A percentile compares a stretch with the other conserved stretches of the same genome.
These are phyloP conservation scores for Ormosia semicastrata DNA, from an alignment of 306 rosid species.

Conservation along the genomic window DNA sequence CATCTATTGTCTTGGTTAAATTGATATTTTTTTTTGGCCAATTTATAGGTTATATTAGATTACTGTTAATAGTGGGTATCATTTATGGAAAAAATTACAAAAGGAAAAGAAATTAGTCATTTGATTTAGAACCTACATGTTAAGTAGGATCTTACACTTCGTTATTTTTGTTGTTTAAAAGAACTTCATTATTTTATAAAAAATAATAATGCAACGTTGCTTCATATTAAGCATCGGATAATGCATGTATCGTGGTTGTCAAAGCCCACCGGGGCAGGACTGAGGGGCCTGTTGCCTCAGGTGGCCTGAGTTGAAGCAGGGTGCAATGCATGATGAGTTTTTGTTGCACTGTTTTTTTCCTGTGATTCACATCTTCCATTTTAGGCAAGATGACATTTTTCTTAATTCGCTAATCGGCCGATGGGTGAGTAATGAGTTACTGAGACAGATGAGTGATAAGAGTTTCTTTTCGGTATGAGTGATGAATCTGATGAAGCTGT, in stretches of 20 bases:
- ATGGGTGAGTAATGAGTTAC: not conserved
- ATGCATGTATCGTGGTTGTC: not conserved
- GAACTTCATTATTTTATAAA: not conserved
- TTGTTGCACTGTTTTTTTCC: not conserved
- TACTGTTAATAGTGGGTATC: not conserved
- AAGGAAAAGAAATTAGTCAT: not conserved
- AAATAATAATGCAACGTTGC: not conserved
- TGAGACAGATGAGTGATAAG: not conserved
- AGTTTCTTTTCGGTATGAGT: not conserved
- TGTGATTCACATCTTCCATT: not conserved
- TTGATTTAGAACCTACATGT: not conserved
- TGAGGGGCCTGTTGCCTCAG: constrained; percentile 42
- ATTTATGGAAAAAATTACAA: not conserved
- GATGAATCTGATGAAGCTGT: not conserved
- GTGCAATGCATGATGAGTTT: not conserved
- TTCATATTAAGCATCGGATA: not conserved
- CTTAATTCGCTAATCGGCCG: not conserved
- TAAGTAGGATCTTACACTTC: not conserved
- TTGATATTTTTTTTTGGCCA: not conserved
- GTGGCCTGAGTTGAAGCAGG: not conserved
- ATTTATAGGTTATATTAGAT: not conserved
- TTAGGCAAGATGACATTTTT: not conserved
- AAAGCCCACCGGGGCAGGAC: not conserved
- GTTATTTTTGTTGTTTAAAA: not conserved
- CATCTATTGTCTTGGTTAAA: not conserved